phyloP scores from a whole-genome alignment of 495 filamentous ascomycete genomes.

The Penicillium riverlandense region DNA sequence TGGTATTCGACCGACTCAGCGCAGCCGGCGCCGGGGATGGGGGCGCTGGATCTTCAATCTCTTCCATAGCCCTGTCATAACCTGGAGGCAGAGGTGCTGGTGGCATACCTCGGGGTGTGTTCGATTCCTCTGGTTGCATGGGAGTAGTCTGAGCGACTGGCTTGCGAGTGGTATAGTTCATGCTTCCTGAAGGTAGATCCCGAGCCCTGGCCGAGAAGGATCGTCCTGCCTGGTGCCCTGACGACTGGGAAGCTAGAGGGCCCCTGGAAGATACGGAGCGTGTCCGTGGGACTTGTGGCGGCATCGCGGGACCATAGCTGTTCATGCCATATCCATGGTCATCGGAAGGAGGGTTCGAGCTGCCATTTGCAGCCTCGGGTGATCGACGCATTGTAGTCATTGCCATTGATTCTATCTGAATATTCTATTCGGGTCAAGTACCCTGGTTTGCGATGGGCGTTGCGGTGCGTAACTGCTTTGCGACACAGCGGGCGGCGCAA shows the following conservation, averaged over 20 bases:
- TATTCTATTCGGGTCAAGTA: background rate
- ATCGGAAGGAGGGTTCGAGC: background rate
- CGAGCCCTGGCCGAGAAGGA: conserved; percentile 16
- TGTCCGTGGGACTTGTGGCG: too few relatives aligned
- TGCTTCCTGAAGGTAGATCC: conserved; percentile 5
- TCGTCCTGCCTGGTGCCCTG: conserved; percentile 1
- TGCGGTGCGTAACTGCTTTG: background rate
- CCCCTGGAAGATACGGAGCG: background rate
- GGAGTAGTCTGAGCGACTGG: conserved; percentile 1
- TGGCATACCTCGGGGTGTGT: conserved; percentile 18
- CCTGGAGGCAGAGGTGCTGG: conserved; percentile 9
- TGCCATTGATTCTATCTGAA: conserved; percentile 6
- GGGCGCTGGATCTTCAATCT: conserved; percentile 5
- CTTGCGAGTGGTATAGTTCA: conserved; percentile 17
- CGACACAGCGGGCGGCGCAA: background rate
- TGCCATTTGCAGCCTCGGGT: conserved; percentile 16
- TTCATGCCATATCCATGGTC: too few relatives aligned
- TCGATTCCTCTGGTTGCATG: conserved; percentile 10
- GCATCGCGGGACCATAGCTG: too few relatives aligned
- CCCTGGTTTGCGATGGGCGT: background rate
- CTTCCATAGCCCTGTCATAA: background rate
- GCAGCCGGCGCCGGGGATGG: background rate
- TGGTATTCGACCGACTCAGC: conserved; percentile 28
- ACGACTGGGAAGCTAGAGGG: background rate
- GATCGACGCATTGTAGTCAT: conserved; percentile 10